These are phyloP conservation scores for Eucommia ulmoides DNA, from an alignment of 257 asterid species.

Conservation along the genomic window DNA sequence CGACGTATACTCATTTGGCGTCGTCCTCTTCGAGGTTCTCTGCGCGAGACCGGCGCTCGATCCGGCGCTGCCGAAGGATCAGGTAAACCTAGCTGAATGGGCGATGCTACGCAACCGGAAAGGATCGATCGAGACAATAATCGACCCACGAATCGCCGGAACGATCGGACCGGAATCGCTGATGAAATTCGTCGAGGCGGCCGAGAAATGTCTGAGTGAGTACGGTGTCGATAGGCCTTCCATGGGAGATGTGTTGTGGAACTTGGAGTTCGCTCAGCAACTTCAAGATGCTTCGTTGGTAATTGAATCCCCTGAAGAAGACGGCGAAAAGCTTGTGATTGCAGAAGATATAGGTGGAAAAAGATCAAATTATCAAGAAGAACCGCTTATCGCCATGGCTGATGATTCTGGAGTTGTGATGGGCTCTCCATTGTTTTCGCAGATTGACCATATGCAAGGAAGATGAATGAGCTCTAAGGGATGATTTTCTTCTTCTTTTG, in stretches of 20 bases:
- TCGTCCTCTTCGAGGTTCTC: constrained; percentile 76
- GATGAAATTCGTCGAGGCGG: constrained; percentile 19
- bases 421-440: background rate
- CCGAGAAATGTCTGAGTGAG: constrained; percentile 25
- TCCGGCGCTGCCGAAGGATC: constrained; percentile 78
- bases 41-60: constrained; percentile 91
- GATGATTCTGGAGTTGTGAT: background rate
- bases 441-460: too few species aligned
- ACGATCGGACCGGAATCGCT: constrained; percentile 14
- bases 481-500: too few species aligned
- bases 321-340: too few species aligned
- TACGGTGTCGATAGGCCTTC: constrained; percentile 26
- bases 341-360: too few species aligned
- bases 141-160: constrained; percentile 19
- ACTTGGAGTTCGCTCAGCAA: constrained; percentile 20
- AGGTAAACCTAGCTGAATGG: constrained; percentile 44
- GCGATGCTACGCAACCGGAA: background rate
- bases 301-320: too few species aligned
- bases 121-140: constrained; percentile 18
- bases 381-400: background rate
- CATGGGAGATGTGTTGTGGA: constrained; percentile 31
- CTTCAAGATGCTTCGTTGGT: constrained; percentile 23
- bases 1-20: constrained; percentile 84
- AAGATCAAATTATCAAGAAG: too few species aligned
- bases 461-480: too few species aligned